phyloP scores from a whole-genome alignment of 2,329 filamentous ascomycete genomes.

The Claviceps fusiformis region DNA sequence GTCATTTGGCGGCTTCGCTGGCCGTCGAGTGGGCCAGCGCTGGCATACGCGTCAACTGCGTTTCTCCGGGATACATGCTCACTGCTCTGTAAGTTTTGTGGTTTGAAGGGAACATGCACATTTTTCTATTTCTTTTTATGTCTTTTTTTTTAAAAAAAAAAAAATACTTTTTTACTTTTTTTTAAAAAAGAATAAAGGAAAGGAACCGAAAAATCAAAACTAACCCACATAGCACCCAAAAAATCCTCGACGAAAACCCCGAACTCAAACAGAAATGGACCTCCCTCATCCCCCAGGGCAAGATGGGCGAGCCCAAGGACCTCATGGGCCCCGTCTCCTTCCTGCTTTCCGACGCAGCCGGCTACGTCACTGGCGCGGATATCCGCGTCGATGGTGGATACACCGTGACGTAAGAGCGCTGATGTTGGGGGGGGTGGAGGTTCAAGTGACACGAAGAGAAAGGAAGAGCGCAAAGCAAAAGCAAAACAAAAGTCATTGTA shows the following conservation, averaged over 20 bases:
- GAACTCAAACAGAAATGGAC: conserved; percentile 85
- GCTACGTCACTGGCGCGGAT: conserved; percentile 61
- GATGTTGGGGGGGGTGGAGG: too few relatives aligned
- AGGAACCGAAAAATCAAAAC: neutral
- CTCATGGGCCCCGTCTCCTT: conserved; percentile 89
- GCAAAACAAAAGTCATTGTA: too few relatives aligned
- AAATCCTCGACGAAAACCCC: conserved; percentile 88
- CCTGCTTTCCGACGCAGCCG: conserved; percentile 64
- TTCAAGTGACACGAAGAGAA: too few relatives aligned
- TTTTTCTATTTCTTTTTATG: too few relatives aligned
- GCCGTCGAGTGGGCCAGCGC: conserved; percentile 88
- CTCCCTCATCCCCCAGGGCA: conserved; percentile 78
- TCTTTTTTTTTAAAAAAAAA: too few relatives aligned
- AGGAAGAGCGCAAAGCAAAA: too few relatives aligned
- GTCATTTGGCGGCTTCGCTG: conserved; percentile 74
- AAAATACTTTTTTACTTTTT: too few relatives aligned
- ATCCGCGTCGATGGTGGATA: conserved; percentile 80
- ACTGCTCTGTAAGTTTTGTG: conserved; percentile 81
- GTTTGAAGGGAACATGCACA: too few relatives aligned
- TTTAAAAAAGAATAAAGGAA: too few relatives aligned
- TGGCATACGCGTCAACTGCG: conserved; percentile 86
- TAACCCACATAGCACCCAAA: conserved; percentile 56
- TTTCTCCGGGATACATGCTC: conserved; percentile 92
- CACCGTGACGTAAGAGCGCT: conserved; percentile 56
- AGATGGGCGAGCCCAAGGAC: conserved; percentile 86